Evolutionary conservation across 129 eudicot genomes (phyloP), one percentile per base, ranked within the genome.

Genomic region (Flaveria robusta): DNA sequence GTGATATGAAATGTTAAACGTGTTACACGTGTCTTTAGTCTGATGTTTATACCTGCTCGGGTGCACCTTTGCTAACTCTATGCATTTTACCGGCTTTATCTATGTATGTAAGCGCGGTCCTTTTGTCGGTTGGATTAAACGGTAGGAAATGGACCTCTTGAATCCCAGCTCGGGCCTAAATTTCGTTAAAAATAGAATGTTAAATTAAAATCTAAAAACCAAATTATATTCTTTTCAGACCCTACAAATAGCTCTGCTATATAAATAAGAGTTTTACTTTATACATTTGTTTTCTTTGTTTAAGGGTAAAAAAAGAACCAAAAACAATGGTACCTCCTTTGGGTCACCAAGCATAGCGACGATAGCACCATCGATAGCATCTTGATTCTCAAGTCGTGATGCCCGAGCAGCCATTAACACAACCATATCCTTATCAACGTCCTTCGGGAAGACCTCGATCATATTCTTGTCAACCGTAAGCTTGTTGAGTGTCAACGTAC

Each of bases 31-130:
- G 13, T 15, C 15, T 64, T 41, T 45, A 7, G 62, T 56, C 56
- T 3, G 16, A 55, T 56, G 16, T 55, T 20, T 49, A 5, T 47
- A 92, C 97, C 96, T 89, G 97, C 83, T 92, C 97, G 0, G 97
- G 97, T 70, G 97, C 97, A 70, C 97, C 97, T 87, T 92, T 92
- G 91, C 97, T 92, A 72, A 92, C 97, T 81, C 97, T 86, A 55
- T 86, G 96, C 97, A 92, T 92, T 77, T 79, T 89, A 43, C 96
- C 97, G 10, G 52, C 77, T 23, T 81, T 77, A 75, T 92, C 97
- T 16, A 81, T 78, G 78, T 89, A 92, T 4, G 97, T 92, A 45
- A 92, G 88, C 0, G 97, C 96, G 23, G 97, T 92, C 70, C 97
- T 83, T 66, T 92, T 92, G 81, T 92, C 97, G 16, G 97, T 92